Evolutionary conservation across 306 rosid genomes (phyloP).

Genomic region (Casuarina equisetifolia): DNA sequence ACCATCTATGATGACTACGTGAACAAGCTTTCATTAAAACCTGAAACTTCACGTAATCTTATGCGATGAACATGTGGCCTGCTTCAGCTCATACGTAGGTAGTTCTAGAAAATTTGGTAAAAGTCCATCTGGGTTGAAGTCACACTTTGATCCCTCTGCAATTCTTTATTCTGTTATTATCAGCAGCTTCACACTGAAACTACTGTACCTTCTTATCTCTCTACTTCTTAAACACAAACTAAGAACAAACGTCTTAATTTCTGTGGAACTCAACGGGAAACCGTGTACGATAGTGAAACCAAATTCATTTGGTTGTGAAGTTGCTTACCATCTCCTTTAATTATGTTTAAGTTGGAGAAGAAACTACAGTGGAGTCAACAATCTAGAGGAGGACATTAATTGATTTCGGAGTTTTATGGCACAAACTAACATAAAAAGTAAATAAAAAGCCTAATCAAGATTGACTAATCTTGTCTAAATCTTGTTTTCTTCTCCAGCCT

Average conservation of each 20-base stretch:
- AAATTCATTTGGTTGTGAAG: background rate
- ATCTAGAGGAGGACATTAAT: background rate
- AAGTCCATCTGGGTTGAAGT: too few species aligned
- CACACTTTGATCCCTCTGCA: too few species aligned
- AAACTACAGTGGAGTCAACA: background rate
- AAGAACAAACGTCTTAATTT: too few species aligned
- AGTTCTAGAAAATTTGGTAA: too few species aligned
- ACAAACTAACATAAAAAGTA: background rate
- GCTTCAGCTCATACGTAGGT: too few species aligned
- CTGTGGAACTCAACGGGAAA: too few species aligned
- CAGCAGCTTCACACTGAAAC: too few species aligned
- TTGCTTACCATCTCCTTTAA: background rate
- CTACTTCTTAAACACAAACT: too few species aligned
- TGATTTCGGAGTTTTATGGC: background rate
- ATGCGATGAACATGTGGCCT: too few species aligned
- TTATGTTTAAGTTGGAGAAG: background rate
- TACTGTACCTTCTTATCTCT: too few species aligned
- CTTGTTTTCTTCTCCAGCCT: background rate
- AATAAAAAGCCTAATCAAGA: background rate
- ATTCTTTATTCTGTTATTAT: too few species aligned
- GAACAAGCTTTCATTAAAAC: background rate
- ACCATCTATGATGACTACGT: background rate
- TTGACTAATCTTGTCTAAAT: background rate
- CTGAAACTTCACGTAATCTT: background rate
- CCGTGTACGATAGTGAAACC: background rate